Percentiles rank a stretch among this genome's conserved stretches.
phyloP scores from a whole-genome alignment of 306 rosid genomes.

The Ormosia semicastrata region DNA sequence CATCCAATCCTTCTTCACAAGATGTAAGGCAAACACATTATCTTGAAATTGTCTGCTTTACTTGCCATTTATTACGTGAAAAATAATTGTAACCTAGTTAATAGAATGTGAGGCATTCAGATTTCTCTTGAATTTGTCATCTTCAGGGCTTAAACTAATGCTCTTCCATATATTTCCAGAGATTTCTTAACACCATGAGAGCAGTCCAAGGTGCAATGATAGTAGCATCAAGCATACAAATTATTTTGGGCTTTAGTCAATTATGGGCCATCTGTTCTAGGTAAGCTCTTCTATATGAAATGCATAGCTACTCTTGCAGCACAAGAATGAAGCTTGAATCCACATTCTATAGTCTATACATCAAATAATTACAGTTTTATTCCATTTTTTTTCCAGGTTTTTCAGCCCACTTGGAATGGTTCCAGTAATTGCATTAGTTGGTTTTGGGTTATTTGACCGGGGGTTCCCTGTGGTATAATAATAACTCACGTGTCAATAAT shows the following conservation, averaged over 20 bases:
- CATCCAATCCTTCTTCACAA: not conserved
- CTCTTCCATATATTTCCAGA: slow-evolving; percentile 46
- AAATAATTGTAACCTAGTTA: not conserved
- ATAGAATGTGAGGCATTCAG: not conserved
- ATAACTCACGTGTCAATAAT: not conserved
- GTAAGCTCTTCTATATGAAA: slow-evolving; percentile 38
- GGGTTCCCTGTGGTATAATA: slow-evolving; percentile 93
- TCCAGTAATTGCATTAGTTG: slow-evolving; percentile 91
- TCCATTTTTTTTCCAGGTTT: slow-evolving; percentile 53
- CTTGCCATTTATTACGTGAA: not conserved
- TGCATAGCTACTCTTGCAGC: not conserved
- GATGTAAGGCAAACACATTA: not conserved
- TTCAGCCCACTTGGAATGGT: slow-evolving; percentile 99
- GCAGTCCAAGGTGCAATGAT: slow-evolving; percentile 96
- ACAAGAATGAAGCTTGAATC: not conserved
- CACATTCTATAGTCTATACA: not conserved
- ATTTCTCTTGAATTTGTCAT: not conserved
- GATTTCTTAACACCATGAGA: slow-evolving; percentile 86
- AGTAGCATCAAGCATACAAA: slow-evolving; percentile 90
- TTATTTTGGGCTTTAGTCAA: slow-evolving; percentile 92
- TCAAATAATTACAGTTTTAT: not conserved
- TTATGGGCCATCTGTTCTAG: slow-evolving; percentile 97
- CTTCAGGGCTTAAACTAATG: not conserved
- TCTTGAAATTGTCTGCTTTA: not conserved
- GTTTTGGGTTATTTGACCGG: slow-evolving; percentile 95